A percentile compares a stretch with the other conserved stretches of the same genome.
These are phyloP conservation scores for Saccharomycopsis fibuligera DNA, from an alignment of 805 yeast species.

Conservation along the genomic window DNA sequence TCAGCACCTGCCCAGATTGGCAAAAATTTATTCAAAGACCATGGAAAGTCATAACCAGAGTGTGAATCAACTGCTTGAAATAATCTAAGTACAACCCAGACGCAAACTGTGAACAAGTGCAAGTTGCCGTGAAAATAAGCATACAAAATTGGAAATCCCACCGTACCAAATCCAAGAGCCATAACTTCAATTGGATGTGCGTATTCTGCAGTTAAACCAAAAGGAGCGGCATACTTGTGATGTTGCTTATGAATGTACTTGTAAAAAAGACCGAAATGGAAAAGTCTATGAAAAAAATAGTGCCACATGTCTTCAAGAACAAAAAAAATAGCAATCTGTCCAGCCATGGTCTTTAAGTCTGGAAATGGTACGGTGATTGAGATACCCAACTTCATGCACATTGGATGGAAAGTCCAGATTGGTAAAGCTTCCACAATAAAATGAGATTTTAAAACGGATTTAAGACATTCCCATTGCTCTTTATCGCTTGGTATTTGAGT, in stretches of 20 bases:
- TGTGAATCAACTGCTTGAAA: slow-evolving; percentile 97
- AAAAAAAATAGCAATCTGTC: slow-evolving; percentile 73
- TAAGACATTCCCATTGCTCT: slow-evolving; percentile 92
- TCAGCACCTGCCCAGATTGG: slow-evolving; percentile 99
- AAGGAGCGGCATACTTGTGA: slow-evolving; percentile 96
- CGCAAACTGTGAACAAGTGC: slow-evolving; percentile 82
- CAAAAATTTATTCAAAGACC: slow-evolving; percentile 85
- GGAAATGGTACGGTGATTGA: slow-evolving; percentile 84
- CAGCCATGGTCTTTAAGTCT: slow-evolving; percentile 43
- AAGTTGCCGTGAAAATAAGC: slow-evolving; percentile 68
- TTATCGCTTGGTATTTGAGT: slow-evolving; percentile 68
- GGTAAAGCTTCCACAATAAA: slow-evolving; percentile 92
- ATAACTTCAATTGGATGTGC: slow-evolving; percentile 95
- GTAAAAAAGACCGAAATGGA: slow-evolving; percentile 86
- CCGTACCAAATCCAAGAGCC: slow-evolving; percentile 90
- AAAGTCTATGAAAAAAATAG: slow-evolving; percentile 87
- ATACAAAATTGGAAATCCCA: slow-evolving; percentile 87
- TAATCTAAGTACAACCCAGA: slow-evolving; percentile 83
- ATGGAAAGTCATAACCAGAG: slow-evolving; percentile 97
- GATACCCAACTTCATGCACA: slow-evolving; percentile 78
- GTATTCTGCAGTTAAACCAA: slow-evolving; percentile 94
- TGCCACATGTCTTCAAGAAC: slow-evolving; percentile 94
- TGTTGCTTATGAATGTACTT: slow-evolving; percentile 95
- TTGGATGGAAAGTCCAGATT: slow-evolving; percentile 94
- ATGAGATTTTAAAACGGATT: slow-evolving; percentile 78